phyloP scores from a whole-genome alignment of 2,329 filamentous ascomycete species.

The Curvularia sp. region DNA sequence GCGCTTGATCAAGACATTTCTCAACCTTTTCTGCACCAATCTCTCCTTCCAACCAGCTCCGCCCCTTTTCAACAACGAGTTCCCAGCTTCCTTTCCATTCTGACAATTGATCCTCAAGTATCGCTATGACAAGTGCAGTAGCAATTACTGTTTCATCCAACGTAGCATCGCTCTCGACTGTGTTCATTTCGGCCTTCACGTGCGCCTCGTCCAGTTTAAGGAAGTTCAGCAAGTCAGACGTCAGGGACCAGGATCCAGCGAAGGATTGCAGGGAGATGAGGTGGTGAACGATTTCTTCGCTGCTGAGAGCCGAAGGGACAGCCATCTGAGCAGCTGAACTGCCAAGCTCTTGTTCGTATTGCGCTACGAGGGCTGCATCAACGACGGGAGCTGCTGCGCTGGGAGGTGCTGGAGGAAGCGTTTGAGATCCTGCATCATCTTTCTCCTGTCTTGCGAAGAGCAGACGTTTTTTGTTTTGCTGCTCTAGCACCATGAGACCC shows the following conservation, averaged over 20 bases:
- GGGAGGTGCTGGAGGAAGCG: not conserved
- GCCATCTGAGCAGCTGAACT: not conserved
- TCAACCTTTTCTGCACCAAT: not conserved
- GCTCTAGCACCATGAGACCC: conserved; percentile 82
- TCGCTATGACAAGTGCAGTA: conserved; percentile 57
- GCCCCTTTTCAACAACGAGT: conserved; percentile 67
- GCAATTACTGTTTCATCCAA: conserved; percentile 29
- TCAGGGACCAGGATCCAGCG: conserved; percentile 59
- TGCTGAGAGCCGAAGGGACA: conserved; percentile 20
- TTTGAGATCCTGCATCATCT: not conserved
- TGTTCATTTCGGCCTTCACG: not conserved
- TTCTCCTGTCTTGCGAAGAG: not conserved
- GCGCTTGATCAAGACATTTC: not conserved
- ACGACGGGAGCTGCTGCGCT: not conserved
- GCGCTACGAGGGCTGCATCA: not conserved
- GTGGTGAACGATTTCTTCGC: conserved; percentile 44
- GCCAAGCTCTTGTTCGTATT: not conserved
- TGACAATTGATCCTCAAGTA: conserved; percentile 56
- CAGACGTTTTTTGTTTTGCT: conserved; percentile 65
- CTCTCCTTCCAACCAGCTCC: conserved; percentile 46
- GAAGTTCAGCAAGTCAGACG: conserved; percentile 9
- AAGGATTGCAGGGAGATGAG: conserved; percentile 65
- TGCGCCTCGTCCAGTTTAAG: conserved; percentile 4
- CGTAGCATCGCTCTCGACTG: conserved; percentile 1
- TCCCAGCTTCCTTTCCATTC: conserved; percentile 66